Conservation (phyloP, 2,329 filamentous ascomycete species). For the Colletotrichum abscissum region DNA sequence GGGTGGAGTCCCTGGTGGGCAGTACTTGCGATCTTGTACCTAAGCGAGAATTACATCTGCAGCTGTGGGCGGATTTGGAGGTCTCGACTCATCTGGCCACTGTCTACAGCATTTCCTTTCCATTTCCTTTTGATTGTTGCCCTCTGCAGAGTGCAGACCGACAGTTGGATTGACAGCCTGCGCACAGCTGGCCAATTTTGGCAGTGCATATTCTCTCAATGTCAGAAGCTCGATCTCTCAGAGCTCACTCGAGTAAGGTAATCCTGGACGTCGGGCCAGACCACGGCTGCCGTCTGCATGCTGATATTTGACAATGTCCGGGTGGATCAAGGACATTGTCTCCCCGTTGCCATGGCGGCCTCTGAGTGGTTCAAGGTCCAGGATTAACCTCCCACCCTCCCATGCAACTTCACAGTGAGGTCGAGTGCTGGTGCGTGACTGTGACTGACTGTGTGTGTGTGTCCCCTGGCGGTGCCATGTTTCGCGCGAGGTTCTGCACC, state of each 20-base stretch:
- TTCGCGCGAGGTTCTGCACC: conserved; percentile 19
- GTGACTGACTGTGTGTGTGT: neutral
- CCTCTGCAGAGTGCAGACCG: neutral
- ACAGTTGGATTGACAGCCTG: neutral
- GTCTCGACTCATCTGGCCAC: conserved; percentile 25
- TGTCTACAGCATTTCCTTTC: conserved; percentile 5
- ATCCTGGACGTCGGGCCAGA: neutral
- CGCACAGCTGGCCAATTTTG: neutral
- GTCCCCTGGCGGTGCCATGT: conserved; percentile 15
- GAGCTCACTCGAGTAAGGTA: neutral
- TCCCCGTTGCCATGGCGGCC: neutral
- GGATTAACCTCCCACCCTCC: neutral
- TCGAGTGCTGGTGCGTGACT: neutral
- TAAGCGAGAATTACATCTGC: conserved; percentile 6
- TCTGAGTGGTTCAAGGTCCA: neutral
- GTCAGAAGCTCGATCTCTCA: neutral
- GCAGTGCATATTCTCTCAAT: neutral
- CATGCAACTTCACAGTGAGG: neutral
- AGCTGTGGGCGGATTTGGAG: neutral
- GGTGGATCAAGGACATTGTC: conserved; percentile 8
- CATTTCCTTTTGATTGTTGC: neutral
- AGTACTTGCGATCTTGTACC: conserved; percentile 12
- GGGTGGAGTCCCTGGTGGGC: neutral
- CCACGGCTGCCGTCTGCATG: neutral
- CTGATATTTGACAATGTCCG: conserved; percentile 19